Evolutionary conservation across 148 eudicot species (phyloP).

Genomic region (Rhododendron ovatum): DNA sequence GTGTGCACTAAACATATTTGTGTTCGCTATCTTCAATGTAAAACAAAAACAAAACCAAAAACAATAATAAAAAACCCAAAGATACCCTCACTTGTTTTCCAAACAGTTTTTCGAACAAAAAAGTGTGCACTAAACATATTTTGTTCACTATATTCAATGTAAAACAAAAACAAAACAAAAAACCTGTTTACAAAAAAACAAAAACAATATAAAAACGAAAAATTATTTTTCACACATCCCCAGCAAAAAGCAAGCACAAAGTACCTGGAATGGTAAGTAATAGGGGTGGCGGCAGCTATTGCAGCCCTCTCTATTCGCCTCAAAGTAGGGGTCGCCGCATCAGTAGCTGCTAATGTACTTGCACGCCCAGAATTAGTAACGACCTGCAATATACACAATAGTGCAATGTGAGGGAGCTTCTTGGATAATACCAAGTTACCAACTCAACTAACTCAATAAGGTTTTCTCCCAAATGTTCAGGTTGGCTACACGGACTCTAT

Average conservation of each 20-base stretch:
- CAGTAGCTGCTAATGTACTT: conserved; percentile 90
- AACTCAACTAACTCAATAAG: background rate
- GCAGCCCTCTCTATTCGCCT: conserved; percentile 99
- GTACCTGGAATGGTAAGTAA: conserved; percentile 82
- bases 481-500: background rate
- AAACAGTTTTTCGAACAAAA: background rate
- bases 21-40: background rate
- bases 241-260: conserved; percentile 7
- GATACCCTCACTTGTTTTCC: background rate
- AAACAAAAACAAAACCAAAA: background rate
- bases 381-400: conserved; percentile 43
- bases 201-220: background rate
- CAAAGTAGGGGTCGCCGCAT: conserved; percentile 95
- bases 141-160: background rate
- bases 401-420: background rate
- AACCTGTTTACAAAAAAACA: background rate
- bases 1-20: background rate
- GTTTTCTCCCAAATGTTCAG: background rate
- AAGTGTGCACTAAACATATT: background rate
- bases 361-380: conserved; percentile 98
- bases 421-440: background rate
- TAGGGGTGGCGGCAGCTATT: conserved; percentile 98
- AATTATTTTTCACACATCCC: background rate
- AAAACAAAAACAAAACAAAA: background rate
- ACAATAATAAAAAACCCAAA: background rate